A percentile compares a stretch with the other conserved stretches of the same genome.
These are phyloP conservation scores for Trametes versicolor DNA, from an alignment of 1,284 basidiomycete species.

Conservation along the genomic window DNA sequence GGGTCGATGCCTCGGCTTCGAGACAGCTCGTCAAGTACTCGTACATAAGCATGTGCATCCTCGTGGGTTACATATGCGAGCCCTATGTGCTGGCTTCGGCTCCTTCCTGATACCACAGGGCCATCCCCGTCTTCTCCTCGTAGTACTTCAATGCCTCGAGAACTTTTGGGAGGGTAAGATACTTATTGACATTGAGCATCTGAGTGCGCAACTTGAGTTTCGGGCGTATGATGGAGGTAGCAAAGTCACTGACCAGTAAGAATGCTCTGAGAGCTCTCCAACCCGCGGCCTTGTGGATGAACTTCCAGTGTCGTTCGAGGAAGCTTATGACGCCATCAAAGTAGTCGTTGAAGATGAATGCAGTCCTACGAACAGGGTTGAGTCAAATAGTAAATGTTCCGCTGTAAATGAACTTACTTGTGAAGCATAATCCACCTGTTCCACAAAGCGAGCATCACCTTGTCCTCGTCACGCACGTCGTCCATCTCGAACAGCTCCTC, in stretches of 20 bases:
- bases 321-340: slow-evolving; percentile 60
- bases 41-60: background rate
- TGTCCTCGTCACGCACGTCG: slow-evolving; percentile 74
- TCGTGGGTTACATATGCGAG: background rate
- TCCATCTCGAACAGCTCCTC: slow-evolving; percentile 77
- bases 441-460: slow-evolving; percentile 81
- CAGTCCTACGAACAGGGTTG: slow-evolving; percentile 46
- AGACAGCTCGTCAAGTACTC: background rate
- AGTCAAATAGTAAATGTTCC: slow-evolving; percentile 7
- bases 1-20: background rate
- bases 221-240: background rate
- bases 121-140: slow-evolving; percentile 41
- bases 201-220: slow-evolving; percentile 6
- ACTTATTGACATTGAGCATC: slow-evolving; percentile 38
- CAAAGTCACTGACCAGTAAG: slow-evolving; percentile 57
- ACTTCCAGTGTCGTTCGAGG: slow-evolving; percentile 65
- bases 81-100: background rate
- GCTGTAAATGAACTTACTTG: slow-evolving; percentile 51
- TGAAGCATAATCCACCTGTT: slow-evolving; percentile 75
- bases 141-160: slow-evolving; percentile 35
- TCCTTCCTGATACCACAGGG: slow-evolving; percentile 35
- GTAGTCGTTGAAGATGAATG: slow-evolving; percentile 63
- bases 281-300: slow-evolving; percentile 75
- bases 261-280: slow-evolving; percentile 69
- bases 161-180: slow-evolving; percentile 34